Conservation (phyloP, 306 rosid genomes). For the Trifolium pratense region DNA sequence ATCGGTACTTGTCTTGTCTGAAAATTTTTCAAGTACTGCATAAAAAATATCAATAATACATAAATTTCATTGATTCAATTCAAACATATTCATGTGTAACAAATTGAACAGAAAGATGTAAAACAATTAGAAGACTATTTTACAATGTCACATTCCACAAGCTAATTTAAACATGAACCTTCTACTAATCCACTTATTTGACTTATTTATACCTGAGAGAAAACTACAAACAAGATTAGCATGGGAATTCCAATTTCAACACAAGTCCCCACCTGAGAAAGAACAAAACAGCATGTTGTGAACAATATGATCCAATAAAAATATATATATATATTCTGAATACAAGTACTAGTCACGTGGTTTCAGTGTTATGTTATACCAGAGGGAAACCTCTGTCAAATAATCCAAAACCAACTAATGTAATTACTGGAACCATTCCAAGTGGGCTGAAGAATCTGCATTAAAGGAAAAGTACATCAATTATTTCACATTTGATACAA, state of each 20-base stretch:
- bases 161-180: conserved; percentile 15
- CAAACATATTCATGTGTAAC: background rate
- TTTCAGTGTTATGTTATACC: conserved; percentile 53
- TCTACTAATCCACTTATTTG: background rate
- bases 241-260: conserved; percentile 97
- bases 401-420: conserved; percentile 93
- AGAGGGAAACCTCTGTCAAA: conserved; percentile 98
- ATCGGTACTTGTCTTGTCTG: conserved; percentile 70
- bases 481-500: background rate
- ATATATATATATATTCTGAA: conserved; percentile 7
- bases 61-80: background rate
- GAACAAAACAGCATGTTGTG: conserved; percentile 28
- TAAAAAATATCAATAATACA: conserved; percentile 14
- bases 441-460: conserved; percentile 99
- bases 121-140: conserved; percentile 10
- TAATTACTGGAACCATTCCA: conserved; percentile 97
- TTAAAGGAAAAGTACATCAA: conserved; percentile 26
- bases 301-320: background rate
- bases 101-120: background rate
- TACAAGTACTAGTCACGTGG: conserved; percentile 28
- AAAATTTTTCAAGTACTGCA: conserved; percentile 79
- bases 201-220: conserved; percentile 76
- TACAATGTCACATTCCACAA: background rate
- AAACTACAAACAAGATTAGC: conserved; percentile 78
- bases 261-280: conserved; percentile 86